A percentile compares a stretch with the other conserved stretches of the same genome.
Conservation (phyloP, 73 alveolate species). For the Durusdinium trenchii region DNA sequence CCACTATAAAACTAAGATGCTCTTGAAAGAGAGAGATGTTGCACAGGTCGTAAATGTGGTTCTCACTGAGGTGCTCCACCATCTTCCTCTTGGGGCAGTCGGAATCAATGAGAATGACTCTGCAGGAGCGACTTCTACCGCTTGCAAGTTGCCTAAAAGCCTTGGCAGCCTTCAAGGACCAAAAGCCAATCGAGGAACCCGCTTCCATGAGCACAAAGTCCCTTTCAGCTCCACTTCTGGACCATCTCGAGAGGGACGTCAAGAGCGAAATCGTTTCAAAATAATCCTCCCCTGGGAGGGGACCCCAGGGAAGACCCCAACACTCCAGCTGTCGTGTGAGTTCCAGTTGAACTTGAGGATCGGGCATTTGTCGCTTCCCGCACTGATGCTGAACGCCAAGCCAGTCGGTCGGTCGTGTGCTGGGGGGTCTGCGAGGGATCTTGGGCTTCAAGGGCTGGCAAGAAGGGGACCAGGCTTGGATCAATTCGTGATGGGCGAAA, state of each 20-base stretch:
- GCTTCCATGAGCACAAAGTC: constrained; percentile 25
- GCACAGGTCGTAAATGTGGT: constrained; percentile 25
- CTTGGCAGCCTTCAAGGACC: constrained; percentile 52
- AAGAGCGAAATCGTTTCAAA: constrained; percentile 21
- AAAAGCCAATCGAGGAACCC: constrained; percentile 15
- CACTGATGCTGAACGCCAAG: background rate
- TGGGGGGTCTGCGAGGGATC: no score
- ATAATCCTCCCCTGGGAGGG: constrained; percentile 43
- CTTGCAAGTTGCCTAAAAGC: background rate
- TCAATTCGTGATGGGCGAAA: background rate
- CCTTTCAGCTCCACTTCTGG: background rate
- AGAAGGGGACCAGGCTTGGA: constrained; percentile 1
- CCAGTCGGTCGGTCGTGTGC: constrained; percentile 24
- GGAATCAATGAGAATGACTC: constrained; percentile 9
- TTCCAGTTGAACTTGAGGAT: background rate
- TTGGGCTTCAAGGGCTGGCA: no score
- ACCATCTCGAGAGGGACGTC: background rate
- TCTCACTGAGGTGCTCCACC: background rate
- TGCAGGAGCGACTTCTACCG: background rate
- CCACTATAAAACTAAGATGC: no score
- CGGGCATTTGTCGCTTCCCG: background rate
- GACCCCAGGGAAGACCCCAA: constrained; percentile 28
- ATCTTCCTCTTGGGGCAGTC: background rate
- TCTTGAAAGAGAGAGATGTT: background rate
- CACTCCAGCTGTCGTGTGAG: constrained; percentile 39